phyloP scores from a whole-genome alignment of 2,329 filamentous ascomycete species.

The Geosmithia morbida region DNA sequence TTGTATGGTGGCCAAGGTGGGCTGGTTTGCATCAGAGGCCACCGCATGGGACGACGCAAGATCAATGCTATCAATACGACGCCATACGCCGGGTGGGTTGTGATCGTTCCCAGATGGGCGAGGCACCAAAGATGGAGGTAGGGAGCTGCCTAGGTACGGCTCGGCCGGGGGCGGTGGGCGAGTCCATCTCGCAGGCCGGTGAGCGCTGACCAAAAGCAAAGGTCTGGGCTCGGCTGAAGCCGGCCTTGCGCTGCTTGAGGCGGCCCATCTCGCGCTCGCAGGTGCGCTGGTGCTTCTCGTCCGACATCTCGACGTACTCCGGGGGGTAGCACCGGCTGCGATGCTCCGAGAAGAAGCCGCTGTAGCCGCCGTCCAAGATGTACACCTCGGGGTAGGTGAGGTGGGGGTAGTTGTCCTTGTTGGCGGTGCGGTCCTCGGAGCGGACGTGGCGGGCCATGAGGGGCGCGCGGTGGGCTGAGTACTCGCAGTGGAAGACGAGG shows the following conservation, averaged over 20 bases:
- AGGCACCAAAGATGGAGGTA: constrained; percentile 26
- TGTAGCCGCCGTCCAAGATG: constrained; percentile 93
- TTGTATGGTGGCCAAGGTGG: too few species aligned
- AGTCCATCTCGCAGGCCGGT: constrained; percentile 33
- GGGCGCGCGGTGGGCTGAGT: constrained; percentile 89
- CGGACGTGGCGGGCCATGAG: constrained; percentile 93
- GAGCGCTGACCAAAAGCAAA: constrained; percentile 81
- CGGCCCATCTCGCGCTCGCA: constrained; percentile 93
- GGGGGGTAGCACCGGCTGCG: constrained; percentile 77
- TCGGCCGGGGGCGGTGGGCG: constrained; percentile 40
- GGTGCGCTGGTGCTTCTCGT: constrained; percentile 77
- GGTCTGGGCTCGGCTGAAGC: constrained; percentile 76
- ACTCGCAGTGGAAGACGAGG: constrained; percentile 94
- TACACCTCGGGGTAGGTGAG: constrained; percentile 96
- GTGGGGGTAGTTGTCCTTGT: constrained; percentile 72
- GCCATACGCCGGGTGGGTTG: constrained; percentile 43
- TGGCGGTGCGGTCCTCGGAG: constrained; percentile 71
- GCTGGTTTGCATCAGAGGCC: not conserved
- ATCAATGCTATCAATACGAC: constrained; percentile 34
- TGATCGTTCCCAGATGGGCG: constrained; percentile 32
- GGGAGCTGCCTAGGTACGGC: constrained; percentile 24
- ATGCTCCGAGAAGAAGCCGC: constrained; percentile 74
- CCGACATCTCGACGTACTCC: constrained; percentile 94
- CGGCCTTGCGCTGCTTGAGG: constrained; percentile 68
- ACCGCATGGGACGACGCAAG: not conserved